phyloP scores from a whole-genome alignment of 2,329 filamentous ascomycete species.

The Dactylonectria estremocensis region DNA sequence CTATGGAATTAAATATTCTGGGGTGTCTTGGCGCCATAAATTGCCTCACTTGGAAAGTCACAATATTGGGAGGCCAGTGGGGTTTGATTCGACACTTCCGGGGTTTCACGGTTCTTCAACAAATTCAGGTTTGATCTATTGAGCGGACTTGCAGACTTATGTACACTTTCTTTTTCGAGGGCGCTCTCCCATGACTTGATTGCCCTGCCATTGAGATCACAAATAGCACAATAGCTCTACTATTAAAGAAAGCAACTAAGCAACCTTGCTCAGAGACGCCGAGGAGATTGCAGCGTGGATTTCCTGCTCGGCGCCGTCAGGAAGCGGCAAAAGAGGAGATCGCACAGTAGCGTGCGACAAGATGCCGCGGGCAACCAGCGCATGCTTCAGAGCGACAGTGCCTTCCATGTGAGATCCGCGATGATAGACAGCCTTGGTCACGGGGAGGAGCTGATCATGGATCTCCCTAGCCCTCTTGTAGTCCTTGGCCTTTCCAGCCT shows the following conservation, averaged over 20 bases:
- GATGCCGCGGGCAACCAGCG: constrained; percentile 65
- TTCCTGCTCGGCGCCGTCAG: constrained; percentile 59
- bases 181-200: too few relatives aligned
- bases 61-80: too few relatives aligned
- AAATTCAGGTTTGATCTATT: too few relatives aligned
- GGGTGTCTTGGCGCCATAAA: too few relatives aligned
- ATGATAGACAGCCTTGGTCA: constrained; percentile 69
- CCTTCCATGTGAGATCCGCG: constrained; percentile 70
- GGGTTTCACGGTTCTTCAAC: too few relatives aligned
- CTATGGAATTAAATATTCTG: too few relatives aligned
- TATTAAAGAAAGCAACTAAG: constrained; percentile 10
- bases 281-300: constrained; percentile 58
- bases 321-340: constrained; percentile 62
- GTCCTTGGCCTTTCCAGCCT: constrained; percentile 65
- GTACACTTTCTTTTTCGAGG: too few relatives aligned
- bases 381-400: constrained; percentile 67
- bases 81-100: too few relatives aligned
- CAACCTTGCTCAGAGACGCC: constrained; percentile 43
- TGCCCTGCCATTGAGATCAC: too few relatives aligned
- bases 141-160: too few relatives aligned
- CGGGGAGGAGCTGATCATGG: constrained; percentile 65
- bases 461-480: constrained; percentile 63
- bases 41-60: too few relatives aligned
- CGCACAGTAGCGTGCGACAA: constrained; percentile 65
- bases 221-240: too few relatives aligned